Evolutionary conservation across 75 land plant species (phyloP).

Genomic region (Pinus albicaulis): DNA sequence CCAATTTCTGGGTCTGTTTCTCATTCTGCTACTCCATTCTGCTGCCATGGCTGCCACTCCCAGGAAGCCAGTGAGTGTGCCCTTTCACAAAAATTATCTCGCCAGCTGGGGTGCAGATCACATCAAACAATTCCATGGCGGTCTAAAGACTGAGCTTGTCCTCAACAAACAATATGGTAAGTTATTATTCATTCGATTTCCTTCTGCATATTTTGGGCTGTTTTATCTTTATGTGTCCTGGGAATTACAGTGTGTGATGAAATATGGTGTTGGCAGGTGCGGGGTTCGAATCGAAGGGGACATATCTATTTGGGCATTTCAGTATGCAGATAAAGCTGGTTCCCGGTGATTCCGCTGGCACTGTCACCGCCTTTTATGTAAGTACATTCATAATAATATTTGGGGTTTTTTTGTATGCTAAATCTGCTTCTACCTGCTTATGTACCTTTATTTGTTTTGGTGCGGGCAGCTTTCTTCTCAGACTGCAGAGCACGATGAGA

Average conservation of each 20-base stretch:
- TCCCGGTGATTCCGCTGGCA: slow-evolving; percentile 18
- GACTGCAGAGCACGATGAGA: slow-evolving; percentile 14
- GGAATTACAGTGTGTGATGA: not conserved
- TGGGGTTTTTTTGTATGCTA: not conserved
- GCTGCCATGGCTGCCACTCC: slow-evolving; percentile 1
- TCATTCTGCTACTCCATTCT: not conserved
- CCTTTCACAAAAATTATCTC: not conserved
- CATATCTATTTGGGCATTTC: slow-evolving; percentile 18
- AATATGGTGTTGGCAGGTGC: slow-evolving; percentile 2
- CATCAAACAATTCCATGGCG: not conserved
- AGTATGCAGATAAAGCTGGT: slow-evolving; percentile 23
- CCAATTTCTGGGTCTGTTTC: not conserved
- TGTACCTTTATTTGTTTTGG: not conserved
- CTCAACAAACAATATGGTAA: slow-evolving; percentile 2
- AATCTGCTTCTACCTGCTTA: not conserved
- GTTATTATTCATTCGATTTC: not conserved
- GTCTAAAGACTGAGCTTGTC: not conserved
- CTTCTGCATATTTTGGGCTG: no score
- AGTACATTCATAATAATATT: not conserved
- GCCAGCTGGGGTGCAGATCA: not conserved
- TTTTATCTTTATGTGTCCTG: not conserved
- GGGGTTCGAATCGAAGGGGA: slow-evolving; percentile 15
- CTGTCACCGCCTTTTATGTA: slow-evolving; percentile 25
- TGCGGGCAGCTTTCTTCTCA: slow-evolving; percentile 12
- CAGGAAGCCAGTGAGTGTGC: not conserved